Conservation (phyloP, 1,284 basidiomycete species). For the Takashimella tepidaria region DNA sequence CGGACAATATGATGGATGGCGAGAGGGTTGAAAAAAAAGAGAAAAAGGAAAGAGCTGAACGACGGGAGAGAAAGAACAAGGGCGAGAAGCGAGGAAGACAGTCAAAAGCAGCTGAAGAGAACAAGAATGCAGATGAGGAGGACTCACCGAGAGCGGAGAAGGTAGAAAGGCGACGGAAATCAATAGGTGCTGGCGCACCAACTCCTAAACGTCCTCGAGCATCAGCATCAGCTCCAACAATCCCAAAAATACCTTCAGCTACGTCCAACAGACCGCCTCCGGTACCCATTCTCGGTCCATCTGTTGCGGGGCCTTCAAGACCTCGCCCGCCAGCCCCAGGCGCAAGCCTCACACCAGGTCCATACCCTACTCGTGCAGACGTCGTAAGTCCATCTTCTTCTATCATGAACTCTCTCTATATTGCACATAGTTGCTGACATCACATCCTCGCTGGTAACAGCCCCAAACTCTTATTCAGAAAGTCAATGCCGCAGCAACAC, state of each 20-base stretch:
- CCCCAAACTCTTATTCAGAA: constrained; percentile 34
- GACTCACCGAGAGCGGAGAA: constrained; percentile 9
- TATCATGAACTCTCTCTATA: too few species aligned
- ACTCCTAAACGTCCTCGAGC: not conserved
- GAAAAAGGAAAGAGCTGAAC: constrained; percentile 3
- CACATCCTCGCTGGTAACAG: too few species aligned
- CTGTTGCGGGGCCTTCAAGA: constrained; percentile 2
- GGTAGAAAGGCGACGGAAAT: not conserved
- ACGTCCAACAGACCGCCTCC: not conserved
- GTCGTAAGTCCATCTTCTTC: constrained; percentile 8
- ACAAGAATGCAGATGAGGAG: too few species aligned
- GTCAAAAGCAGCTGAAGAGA: constrained; percentile 7
- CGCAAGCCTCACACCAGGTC: not conserved
- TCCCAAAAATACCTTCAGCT: not conserved
- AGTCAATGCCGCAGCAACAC: constrained; percentile 40
- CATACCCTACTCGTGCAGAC: constrained; percentile 13
- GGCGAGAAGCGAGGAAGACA: not conserved
- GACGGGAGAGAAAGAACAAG: constrained; percentile 6
- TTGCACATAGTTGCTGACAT: too few species aligned
- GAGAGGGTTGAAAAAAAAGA: constrained; percentile 10
- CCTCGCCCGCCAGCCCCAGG: constrained; percentile 1
- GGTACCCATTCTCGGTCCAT: not conserved
- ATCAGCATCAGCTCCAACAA: not conserved
- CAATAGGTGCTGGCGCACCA: constrained; percentile 1
- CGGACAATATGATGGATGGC: constrained; percentile 5